A percentile compares a stretch with the other conserved stretches of the same genome.
These are phyloP conservation scores for Candida parachauliodes DNA, from an alignment of 805 yeast genomes.

Conservation along the genomic window DNA sequence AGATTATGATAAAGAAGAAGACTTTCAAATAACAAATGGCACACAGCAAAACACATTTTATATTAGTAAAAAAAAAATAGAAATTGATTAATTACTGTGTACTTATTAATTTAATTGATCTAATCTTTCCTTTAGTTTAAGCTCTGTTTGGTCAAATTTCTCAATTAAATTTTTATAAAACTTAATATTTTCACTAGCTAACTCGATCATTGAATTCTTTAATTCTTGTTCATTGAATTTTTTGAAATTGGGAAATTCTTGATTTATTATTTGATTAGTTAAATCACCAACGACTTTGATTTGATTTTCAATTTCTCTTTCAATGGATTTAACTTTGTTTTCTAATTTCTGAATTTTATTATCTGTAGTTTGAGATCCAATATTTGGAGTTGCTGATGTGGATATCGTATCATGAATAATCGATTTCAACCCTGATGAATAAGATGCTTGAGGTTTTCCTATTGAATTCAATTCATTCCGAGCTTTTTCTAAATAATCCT, in stretches of 20 bases:
- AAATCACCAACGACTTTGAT: constrained; percentile 44
- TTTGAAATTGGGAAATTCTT: constrained; percentile 67
- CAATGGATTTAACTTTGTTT: constrained; percentile 39
- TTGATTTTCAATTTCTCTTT: constrained; percentile 42
- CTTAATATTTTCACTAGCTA: constrained; percentile 72
- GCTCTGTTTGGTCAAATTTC: constrained; percentile 64
- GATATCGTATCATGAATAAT: constrained; percentile 45
- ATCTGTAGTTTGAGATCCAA: constrained; percentile 41
- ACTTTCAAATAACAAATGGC: neutral
- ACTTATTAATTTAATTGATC: constrained; percentile 16
- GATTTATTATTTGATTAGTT: constrained; percentile 44
- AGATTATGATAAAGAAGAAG: neutral
- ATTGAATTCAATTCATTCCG: constrained; percentile 52
- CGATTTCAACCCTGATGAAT: constrained; percentile 19
- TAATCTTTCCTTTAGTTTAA: constrained; percentile 21
- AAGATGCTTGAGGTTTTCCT: constrained; percentile 26
- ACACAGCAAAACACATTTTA: constrained; percentile 1
- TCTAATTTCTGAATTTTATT: constrained; percentile 42
- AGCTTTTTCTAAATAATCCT: constrained; percentile 73
- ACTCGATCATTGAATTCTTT: constrained; percentile 61
- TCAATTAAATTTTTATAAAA: constrained; percentile 67
- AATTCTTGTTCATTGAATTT: constrained; percentile 74
- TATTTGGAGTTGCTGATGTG: constrained; percentile 41
- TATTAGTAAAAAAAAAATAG: constrained; percentile 1
- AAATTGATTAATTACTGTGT: neutral